Base-by-base conservation (phyloP, 345 rosid species). In the Aegle marmelos region DNA sequence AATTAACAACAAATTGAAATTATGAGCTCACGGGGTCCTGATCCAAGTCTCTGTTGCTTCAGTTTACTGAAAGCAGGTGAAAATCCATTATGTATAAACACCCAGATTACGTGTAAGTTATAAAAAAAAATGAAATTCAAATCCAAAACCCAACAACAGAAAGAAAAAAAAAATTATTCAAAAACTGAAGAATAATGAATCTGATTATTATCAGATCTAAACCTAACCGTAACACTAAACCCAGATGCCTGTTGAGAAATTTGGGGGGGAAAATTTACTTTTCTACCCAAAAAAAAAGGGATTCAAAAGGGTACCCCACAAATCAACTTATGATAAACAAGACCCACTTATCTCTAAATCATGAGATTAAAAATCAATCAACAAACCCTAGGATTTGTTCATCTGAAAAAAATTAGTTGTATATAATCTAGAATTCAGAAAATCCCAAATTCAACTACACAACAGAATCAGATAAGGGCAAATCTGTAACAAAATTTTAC, bases 161-260 rank as follows among this genome's bases (percentile, higher is more conserved):
- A 50, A 61, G 36, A 7, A 13, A 33, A 48, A 27, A 34, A n/a
- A n/a, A 77, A 25, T 63, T 31, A 70, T 27, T 9, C 28, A 2
- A 30, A 59, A 1, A 1, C 34, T 41, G 73, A 79, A 36, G n/a
- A 56, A 24, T 13, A 68, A 37, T 68, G 54, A 76, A 63, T 67
- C 78, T 78, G 83, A 75, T 72, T 72, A 17, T 79, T 74, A 81
- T 59, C 86, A 85, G 90, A 90, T 90, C 90, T 81, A 84, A 82
- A 48, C 78, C 73, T 58, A 78, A 81, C 70, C 83, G 85, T 79
- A 79, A 81, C 58, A 64, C 84, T n/a, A 62, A 72, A 56, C 53
- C 73, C 74, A 84, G 82, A 79, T 69, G 68, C 69, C 78, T 27
- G 64, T 54, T 33, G 61, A 80, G 39, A 79, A 71, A 75, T 53